Base-by-base conservation (phyloP, 768 basidiomycete genomes). In the Suillus hirtellus region DNA sequence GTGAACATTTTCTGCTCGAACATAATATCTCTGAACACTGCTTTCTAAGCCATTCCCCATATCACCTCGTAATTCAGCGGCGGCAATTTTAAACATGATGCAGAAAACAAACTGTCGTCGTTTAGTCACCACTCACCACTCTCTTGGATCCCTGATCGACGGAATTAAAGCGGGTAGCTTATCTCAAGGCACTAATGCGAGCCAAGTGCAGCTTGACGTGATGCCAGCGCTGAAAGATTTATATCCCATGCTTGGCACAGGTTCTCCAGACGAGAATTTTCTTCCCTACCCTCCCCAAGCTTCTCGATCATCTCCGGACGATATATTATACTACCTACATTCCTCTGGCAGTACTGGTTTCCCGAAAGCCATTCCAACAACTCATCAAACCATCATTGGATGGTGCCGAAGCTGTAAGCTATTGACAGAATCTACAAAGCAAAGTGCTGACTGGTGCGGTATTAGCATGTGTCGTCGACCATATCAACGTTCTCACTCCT, bases 321-420 rank as follows among this genome's bases (percentile, higher is more conserved):
- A 75, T 1, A 76, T 80, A 17, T 78, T 78, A 0, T 60, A 82
- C 17, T 80, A 83, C n/a, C 65, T 84, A 59, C 83, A 84, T 64
- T 81, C 82, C 0, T 83, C 80, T 4, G 83, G 82, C 14, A 83
- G 82, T 6, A 82, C 81, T 3, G 83, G 81, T n/a, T 72, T 81
- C 43, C 82, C 82, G 1, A 84, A 84, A 67, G 76, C 81, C 1
- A 79, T 84, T 35, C 65, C 73, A 2, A 73, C 79, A 47, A 78
- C 71, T 1, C 71, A 79, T 60, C 70, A 68, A 34, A 68, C 69
- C 10, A 60, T 80, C 27, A 59, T 72, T 3, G 75, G 82, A 35
- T 79, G 79, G 75, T 61, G 73, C 10, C 49, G 62, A 1, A 71
- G 75, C 12, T 68, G 82, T 82, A 67, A 52, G 78, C 68, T n/a